phyloP scores from a whole-genome alignment of 2,329 filamentous ascomycete species.

The Fusarium foetens region DNA sequence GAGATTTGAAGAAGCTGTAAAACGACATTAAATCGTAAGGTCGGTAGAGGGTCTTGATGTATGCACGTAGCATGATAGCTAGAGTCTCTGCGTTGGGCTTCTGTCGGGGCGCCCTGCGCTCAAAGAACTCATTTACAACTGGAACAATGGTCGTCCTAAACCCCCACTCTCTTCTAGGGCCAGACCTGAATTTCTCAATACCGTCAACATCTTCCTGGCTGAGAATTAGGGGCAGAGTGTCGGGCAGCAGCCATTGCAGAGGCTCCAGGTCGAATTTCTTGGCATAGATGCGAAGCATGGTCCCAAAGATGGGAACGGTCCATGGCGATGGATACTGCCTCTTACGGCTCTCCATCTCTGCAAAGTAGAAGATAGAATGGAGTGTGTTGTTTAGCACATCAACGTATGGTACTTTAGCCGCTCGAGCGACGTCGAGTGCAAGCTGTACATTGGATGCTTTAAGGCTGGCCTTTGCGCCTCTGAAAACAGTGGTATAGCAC shows the following conservation, averaged over 20 bases:
- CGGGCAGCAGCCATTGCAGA: conserved; percentile 55
- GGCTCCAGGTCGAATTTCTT: conserved; percentile 60
- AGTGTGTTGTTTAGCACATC: conserved; percentile 55
- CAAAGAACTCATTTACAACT: conserved; percentile 48
- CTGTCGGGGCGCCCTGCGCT: conserved; percentile 39
- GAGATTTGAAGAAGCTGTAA: conserved; percentile 58
- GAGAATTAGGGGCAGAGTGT: conserved; percentile 48
- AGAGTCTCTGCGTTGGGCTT: conserved; percentile 54
- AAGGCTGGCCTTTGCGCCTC: conserved; percentile 70
- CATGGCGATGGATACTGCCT: conserved; percentile 46
- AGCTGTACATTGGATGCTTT: conserved; percentile 63
- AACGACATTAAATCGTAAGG: conserved; percentile 56
- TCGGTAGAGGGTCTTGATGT: conserved; percentile 54
- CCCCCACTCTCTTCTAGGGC: conserved; percentile 42
- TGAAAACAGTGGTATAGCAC: conserved; percentile 76
- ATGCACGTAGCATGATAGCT: conserved; percentile 59
- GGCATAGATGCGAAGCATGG: conserved; percentile 61
- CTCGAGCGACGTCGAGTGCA: conserved; percentile 53
- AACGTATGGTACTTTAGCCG: conserved; percentile 58
- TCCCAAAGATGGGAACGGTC: conserved; percentile 54
- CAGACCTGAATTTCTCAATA: conserved; percentile 38
- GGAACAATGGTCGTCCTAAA: conserved; percentile 49
- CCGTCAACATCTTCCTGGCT: conserved; percentile 35
- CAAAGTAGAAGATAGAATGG: conserved; percentile 60
- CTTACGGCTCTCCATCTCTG: conserved; percentile 52